Conservation (phyloP, 2,329 filamentous ascomycete genomes). For the Alternaria atra region DNA sequence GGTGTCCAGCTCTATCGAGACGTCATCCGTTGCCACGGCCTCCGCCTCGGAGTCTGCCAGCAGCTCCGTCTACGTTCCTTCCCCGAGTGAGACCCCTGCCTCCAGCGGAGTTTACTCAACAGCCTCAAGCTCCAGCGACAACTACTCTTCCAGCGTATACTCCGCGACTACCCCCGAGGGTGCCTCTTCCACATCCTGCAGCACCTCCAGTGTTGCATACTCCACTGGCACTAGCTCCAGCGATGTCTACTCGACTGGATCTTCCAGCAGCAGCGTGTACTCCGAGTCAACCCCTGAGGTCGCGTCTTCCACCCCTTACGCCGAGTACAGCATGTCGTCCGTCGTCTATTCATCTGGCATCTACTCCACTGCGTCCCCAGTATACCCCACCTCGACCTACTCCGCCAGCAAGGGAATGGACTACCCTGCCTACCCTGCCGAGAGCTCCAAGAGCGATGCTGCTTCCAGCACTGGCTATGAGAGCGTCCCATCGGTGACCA, state of each 20-base stretch:
- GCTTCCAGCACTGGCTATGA: slow-evolving; percentile 15
- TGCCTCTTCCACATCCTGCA: slow-evolving; percentile 25
- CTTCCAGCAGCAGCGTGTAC: slow-evolving; percentile 3
- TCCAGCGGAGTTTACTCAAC: background rate
- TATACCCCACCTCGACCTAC: slow-evolving; percentile 6
- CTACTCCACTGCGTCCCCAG: slow-evolving; percentile 2
- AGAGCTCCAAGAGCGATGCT: slow-evolving; percentile 16
- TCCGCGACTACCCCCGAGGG: slow-evolving; percentile 19
- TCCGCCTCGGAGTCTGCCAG: slow-evolving; percentile 3
- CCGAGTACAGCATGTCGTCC: background rate
- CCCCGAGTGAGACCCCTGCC: background rate
- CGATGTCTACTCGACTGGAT: background rate
- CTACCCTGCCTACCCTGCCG: slow-evolving; percentile 6
- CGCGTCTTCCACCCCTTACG: slow-evolving; percentile 20
- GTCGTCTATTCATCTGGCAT: background rate
- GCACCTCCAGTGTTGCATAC: slow-evolving; percentile 21
- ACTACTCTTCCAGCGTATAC: background rate
- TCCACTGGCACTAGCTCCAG: slow-evolving; percentile 13
- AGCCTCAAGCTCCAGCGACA: slow-evolving; percentile 1
- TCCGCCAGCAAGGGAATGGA: slow-evolving; percentile 8
- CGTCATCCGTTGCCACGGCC: slow-evolving; percentile 4
- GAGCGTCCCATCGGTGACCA: slow-evolving; percentile 22
- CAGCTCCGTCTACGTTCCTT: slow-evolving; percentile 2
- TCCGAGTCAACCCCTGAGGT: slow-evolving; percentile 22
- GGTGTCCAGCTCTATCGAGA: background rate